These are phyloP conservation scores for Lichina pygmaea DNA, from an alignment of 495 filamentous ascomycete genomes.

Conservation along the genomic window DNA sequence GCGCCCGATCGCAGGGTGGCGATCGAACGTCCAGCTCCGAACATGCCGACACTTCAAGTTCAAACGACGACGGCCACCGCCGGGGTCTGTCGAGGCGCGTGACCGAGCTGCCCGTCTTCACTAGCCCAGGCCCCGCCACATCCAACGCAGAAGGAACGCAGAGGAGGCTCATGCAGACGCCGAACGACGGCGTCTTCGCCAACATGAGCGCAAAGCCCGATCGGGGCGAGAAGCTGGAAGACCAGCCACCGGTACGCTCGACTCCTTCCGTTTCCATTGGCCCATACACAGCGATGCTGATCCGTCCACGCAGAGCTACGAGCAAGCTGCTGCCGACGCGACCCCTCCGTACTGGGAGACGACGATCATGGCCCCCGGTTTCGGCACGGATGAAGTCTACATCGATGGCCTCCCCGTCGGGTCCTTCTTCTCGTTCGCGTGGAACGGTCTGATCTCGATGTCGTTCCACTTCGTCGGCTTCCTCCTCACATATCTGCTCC, in stretches of 20 bases:
- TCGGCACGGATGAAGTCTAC: constrained; percentile 75
- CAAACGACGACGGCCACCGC: constrained; percentile 38
- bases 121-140: constrained; percentile 12
- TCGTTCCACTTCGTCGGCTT: constrained; percentile 96
- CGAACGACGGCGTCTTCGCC: constrained; percentile 86
- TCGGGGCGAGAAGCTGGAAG: constrained; percentile 59
- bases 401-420: constrained; percentile 91
- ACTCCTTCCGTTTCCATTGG: not conserved
- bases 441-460: constrained; percentile 97
- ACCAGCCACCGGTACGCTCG: constrained; percentile 61
- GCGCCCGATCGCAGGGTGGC: too few species aligned
- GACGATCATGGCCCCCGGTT: constrained; percentile 77
- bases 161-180: constrained; percentile 10
- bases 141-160: constrained; percentile 34
- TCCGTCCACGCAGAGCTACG: constrained; percentile 45
- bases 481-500: constrained; percentile 87
- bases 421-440: constrained; percentile 82
- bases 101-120: constrained; percentile 24
- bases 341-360: constrained; percentile 98
- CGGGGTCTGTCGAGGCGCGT: constrained; percentile 36
- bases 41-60: not conserved
- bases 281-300: not conserved
- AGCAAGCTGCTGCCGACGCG: constrained; percentile 91
- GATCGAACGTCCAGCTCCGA: too few species aligned
- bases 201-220: constrained; percentile 85